Percentiles rank a stretch among this genome's conserved stretches.
phyloP scores from a whole-genome alignment of 1,139 yeast genomes.

The Debaryomyces nepalensis region DNA sequence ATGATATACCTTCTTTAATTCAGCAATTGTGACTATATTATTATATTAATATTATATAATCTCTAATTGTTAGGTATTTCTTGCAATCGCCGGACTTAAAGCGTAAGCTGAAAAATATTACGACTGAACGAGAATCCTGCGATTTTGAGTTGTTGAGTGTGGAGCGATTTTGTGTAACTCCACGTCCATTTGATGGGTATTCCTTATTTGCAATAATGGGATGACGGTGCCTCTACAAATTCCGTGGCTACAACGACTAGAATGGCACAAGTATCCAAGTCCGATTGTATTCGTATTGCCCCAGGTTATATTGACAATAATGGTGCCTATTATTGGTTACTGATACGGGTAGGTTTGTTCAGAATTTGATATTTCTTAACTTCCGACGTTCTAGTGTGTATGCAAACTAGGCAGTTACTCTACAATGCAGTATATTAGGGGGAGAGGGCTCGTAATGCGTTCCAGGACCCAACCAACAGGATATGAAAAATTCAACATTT shows the following conservation, averaged over 20 bases:
- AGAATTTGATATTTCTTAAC: too few species aligned
- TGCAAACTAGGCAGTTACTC: too few species aligned
- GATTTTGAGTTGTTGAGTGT: slow-evolving; percentile 3
- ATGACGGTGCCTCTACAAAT: background rate
- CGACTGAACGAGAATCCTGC: slow-evolving; percentile 2
- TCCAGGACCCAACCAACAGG: slow-evolving; percentile 7
- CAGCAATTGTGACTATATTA: slow-evolving; percentile 1
- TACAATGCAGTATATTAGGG: background rate
- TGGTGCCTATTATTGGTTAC: too few species aligned
- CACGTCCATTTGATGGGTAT: background rate
- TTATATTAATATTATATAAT: slow-evolving; percentile 3
- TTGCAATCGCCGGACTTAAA: slow-evolving; percentile 4
- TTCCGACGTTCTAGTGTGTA: too few species aligned
- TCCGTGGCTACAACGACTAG: background rate
- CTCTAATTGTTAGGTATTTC: background rate
- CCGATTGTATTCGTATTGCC: background rate
- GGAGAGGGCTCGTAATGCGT: slow-evolving; percentile 4
- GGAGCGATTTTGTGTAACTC: slow-evolving; percentile 5
- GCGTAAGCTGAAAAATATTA: background rate
- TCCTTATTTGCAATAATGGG: background rate
- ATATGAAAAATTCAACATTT: slow-evolving; percentile 4
- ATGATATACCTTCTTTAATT: background rate
- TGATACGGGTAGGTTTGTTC: too few species aligned
- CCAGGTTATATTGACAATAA: too few species aligned
- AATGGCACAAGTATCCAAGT: background rate